Percentiles rank a stretch among this genome's conserved stretches.
These are phyloP conservation scores for Fagopyrum tataricum DNA, from an alignment of 148 eudicot species.

Conservation along the genomic window DNA sequence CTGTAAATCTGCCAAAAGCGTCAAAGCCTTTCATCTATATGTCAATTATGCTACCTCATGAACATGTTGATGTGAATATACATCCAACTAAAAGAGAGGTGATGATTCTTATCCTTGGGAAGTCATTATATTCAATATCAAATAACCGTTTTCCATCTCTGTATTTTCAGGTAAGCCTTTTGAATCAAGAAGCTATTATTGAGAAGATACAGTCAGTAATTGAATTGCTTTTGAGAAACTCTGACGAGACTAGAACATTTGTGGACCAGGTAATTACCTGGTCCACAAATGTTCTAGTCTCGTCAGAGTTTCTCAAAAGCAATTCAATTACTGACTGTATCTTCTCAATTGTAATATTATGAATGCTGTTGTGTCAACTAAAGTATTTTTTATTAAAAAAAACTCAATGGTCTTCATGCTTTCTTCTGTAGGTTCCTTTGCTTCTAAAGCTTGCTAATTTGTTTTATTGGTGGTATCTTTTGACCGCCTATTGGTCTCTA, in stretches of 20 bases:
- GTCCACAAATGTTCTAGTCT: too few species aligned
- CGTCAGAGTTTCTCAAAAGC: too few species aligned
- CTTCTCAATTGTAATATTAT: not conserved
- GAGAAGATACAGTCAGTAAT: constrained; percentile 85
- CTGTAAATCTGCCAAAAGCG: constrained; percentile 94
- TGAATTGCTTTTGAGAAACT: constrained; percentile 65
- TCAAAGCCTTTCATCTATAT: constrained; percentile 96
- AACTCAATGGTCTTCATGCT: not conserved
- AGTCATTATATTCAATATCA: not conserved
- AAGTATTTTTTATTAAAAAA: not conserved
- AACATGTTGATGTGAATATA: constrained; percentile 93
- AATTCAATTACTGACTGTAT: not conserved
- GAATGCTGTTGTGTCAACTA: not conserved
- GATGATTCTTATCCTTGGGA: not conserved
- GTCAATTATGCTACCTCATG: constrained; percentile 78
- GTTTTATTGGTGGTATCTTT: not conserved
- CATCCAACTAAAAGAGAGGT: constrained; percentile 99
- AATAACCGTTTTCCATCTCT: not conserved
- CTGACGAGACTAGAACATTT: constrained; percentile 77
- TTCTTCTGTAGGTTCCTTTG: not conserved
- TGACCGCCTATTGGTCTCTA: not conserved
- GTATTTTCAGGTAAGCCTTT: constrained; percentile 75
- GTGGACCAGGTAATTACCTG: constrained; percentile 92
- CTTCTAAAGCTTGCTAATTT: not conserved
- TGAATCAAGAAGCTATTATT: constrained; percentile 89